These are phyloP conservation scores for Sugiyamaella novakii DNA, from an alignment of 1,139 yeast species.

Conservation along the genomic window DNA sequence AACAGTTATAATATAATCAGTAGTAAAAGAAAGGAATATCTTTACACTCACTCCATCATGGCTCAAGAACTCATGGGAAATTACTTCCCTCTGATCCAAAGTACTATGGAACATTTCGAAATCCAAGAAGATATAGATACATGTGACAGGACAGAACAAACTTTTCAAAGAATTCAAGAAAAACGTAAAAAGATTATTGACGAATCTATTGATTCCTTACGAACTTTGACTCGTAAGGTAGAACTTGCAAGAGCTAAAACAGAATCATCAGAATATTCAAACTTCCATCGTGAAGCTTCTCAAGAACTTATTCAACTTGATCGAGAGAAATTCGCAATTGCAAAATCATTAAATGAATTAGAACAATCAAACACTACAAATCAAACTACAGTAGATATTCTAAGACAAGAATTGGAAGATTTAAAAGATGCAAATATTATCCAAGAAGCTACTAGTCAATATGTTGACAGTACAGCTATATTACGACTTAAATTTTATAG, in stretches of 20 bases:
- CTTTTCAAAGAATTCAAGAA: constrained; percentile 27
- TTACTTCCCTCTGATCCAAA: constrained; percentile 21
- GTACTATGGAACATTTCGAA: constrained; percentile 53
- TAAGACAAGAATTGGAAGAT: constrained; percentile 47
- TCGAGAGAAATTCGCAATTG: constrained; percentile 54
- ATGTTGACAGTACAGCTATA: constrained; percentile 42
- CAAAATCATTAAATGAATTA: constrained; percentile 58
- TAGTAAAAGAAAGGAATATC: too few species aligned
- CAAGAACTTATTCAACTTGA: constrained; percentile 46
- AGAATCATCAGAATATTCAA: constrained; percentile 41
- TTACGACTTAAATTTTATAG: constrained; percentile 46
- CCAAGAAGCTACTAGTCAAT: constrained; percentile 36
- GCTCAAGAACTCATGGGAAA: constrained; percentile 21
- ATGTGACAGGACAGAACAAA: constrained; percentile 30
- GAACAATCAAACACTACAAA: constrained; percentile 55
- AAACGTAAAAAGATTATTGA: constrained; percentile 27
- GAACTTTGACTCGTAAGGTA: constrained; percentile 37
- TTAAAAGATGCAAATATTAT: constrained; percentile 40
- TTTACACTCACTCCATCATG: constrained; percentile 16
- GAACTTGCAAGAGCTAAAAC: constrained; percentile 37
- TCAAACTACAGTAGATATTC: constrained; percentile 48
- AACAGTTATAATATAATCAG: too few species aligned
- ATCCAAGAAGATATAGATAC: constrained; percentile 51
- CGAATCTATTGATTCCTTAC: constrained; percentile 28
- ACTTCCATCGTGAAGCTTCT: constrained; percentile 35